Evolutionary conservation across 345 rosid species (phyloP).

Genomic region (Carallia pectinifolia): DNA sequence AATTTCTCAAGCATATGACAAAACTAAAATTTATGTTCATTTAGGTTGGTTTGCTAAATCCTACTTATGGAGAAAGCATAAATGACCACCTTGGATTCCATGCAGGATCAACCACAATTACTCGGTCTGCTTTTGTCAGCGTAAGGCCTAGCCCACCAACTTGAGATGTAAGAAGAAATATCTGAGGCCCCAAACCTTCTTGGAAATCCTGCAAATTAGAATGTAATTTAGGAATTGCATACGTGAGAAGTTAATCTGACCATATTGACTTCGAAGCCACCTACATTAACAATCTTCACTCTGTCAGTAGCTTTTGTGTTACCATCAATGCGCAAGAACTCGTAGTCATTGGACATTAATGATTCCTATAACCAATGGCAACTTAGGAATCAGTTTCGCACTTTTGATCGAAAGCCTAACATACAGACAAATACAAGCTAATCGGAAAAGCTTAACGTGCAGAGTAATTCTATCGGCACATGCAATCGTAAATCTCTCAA

Average conservation of each 20-base stretch:
- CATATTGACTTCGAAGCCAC: slow-evolving; percentile 16
- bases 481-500: not conserved
- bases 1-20: too few species aligned
- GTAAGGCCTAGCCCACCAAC: slow-evolving; percentile 99
- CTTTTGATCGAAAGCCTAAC: not conserved
- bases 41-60: slow-evolving; percentile 6
- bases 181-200: slow-evolving; percentile 70
- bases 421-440: slow-evolving; percentile 6
- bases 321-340: slow-evolving; percentile 87
- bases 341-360: slow-evolving; percentile 54
- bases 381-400: slow-evolving; percentile 1
- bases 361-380: slow-evolving; percentile 60
- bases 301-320: slow-evolving; percentile 86
- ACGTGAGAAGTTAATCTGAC: not conserved
- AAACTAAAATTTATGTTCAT: not conserved
- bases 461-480: not conserved
- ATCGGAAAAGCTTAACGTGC: not conserved
- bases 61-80: slow-evolving; percentile 7
- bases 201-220: slow-evolving; percentile 70
- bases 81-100: slow-evolving; percentile 86
- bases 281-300: slow-evolving; percentile 74
- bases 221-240: not conserved
- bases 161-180: slow-evolving; percentile 93
- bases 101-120: slow-evolving; percentile 96
- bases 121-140: slow-evolving; percentile 95